Base-by-base conservation (phyloP, 768 basidiomycete species). In the Butyriboletus loyo region DNA sequence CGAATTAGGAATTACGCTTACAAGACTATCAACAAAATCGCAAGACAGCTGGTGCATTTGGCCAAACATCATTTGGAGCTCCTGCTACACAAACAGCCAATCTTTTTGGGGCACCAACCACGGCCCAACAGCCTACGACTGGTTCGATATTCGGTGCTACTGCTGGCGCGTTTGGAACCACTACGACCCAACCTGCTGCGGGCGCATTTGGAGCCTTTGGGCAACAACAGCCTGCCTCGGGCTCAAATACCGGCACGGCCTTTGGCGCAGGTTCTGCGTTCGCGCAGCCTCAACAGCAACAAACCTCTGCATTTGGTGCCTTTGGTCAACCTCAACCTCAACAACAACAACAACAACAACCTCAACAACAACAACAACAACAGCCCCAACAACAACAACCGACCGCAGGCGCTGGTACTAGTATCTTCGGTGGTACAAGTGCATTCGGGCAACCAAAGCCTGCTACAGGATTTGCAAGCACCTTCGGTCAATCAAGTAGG, bases 1-100 rank as follows among this genome's bases (percentile, higher is more conserved):
- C 4, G 13, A 37, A 49, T 24, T 55, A 89, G 87, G 89, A 91
- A 77, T 66, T 90, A 34, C 83, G 87, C 41, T 50, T 80, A 22
- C 87, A 90, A 80, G 89, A 91, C 64, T 90, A 91, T 55, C 68
- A 75, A 22, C 86, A 88, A 64, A 81, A 81, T 45, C 80, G 88
- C 17, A 91, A 91, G 71, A 83, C 85, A 13, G 85, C 84, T 11
- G 71, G 73, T 52, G 77, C 79, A 39, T 92, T 89, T 66, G 81
- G 80, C 21, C 77, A 77, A 68, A 61, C 79, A 10, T 58, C 68
- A 10, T 69, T 62, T 39, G 59, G 52, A 27, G 54, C 60, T n/a
- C 57, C 67, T 19, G 21, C 60, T 19, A n/a, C 68, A 4, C 68
- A 70, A 56, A 21, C 67, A 32, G 47, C 62, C 14, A 46, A 24